phyloP scores from a whole-genome alignment of 768 basidiomycete species.

The Daedalea quercina region DNA sequence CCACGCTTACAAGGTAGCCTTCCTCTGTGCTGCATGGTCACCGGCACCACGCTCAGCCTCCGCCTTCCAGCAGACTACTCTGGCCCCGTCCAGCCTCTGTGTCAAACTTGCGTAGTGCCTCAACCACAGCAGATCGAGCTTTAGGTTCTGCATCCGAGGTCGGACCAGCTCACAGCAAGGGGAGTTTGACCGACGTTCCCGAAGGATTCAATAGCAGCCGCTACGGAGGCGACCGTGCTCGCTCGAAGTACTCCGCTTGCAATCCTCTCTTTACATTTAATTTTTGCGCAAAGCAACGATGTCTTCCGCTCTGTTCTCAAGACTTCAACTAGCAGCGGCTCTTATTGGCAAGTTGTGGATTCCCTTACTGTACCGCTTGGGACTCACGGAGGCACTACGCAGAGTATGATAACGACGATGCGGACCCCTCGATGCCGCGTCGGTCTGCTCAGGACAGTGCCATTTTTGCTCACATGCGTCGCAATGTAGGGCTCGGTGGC shows the following conservation, averaged over 20 bases:
- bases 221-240: not conserved
- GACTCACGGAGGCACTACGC: not conserved
- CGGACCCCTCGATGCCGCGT: slow-evolving; percentile 53
- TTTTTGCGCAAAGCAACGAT: not conserved
- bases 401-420: slow-evolving; percentile 90
- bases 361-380: not conserved
- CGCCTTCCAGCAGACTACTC: too few relatives aligned
- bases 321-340: slow-evolving; percentile 82
- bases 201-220: not conserved
- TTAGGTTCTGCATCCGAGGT: not conserved
- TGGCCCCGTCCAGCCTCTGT: too few relatives aligned
- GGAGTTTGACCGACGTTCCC: not conserved
- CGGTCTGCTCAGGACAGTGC: slow-evolving; percentile 78
- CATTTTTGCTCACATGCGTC: slow-evolving; percentile 75
- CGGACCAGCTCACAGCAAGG: not conserved
- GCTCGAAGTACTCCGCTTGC: not conserved
- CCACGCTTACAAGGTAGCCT: too few relatives aligned
- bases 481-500: slow-evolving; percentile 41
- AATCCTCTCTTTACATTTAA: not conserved
- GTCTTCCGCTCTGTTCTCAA: slow-evolving; percentile 51
- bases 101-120: too few relatives aligned
- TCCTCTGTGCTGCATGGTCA: too few relatives aligned
- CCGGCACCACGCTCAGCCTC: too few relatives aligned
- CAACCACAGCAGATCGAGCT: too few relatives aligned
- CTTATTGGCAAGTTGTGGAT: slow-evolving; percentile 54